Percentiles rank a stretch among this genome's conserved stretches.
Evolutionary conservation across 2,329 filamentous ascomycete species (phyloP).

Genomic region (Sclerotinia glacialis): DNA sequence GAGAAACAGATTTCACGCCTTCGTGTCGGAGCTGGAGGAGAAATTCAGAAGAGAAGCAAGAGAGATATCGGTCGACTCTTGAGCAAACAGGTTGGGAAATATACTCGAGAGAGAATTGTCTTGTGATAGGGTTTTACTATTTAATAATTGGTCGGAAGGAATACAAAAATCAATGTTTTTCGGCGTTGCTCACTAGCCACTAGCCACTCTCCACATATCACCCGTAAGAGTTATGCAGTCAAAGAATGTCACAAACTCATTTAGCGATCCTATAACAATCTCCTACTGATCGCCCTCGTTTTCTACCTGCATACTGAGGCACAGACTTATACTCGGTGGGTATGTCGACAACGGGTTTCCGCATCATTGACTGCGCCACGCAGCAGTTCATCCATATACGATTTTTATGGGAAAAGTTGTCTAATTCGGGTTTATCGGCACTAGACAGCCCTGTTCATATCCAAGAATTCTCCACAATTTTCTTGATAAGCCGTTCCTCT

Average conservation of each 20-base stretch:
- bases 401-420: not conserved
- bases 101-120: slow-evolving; percentile 75
- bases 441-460: not conserved
- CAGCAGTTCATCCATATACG: not conserved
- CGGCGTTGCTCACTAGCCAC: slow-evolving; percentile 5
- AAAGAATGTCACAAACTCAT: not conserved
- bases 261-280: slow-evolving; percentile 21
- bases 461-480: not conserved
- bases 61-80: slow-evolving; percentile 75
- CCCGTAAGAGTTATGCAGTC: slow-evolving; percentile 1
- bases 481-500: not conserved
- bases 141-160: slow-evolving; percentile 15
- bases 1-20: slow-evolving; percentile 49
- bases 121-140: slow-evolving; percentile 47
- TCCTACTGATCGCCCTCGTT: not conserved
- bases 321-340: slow-evolving; percentile 4
- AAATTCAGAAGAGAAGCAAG: slow-evolving; percentile 64
- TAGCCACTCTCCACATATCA: slow-evolving; percentile 9
- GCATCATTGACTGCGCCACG: slow-evolving; percentile 1
- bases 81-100: slow-evolving; percentile 76
- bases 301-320: not conserved
- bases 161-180: not conserved
- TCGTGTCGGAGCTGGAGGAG: slow-evolving; percentile 66
- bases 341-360: not conserved
- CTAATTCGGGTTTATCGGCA: not conserved